Evolutionary conservation across 306 rosid genomes (phyloP).

Genomic region (Begonia peltatifolia): DNA sequence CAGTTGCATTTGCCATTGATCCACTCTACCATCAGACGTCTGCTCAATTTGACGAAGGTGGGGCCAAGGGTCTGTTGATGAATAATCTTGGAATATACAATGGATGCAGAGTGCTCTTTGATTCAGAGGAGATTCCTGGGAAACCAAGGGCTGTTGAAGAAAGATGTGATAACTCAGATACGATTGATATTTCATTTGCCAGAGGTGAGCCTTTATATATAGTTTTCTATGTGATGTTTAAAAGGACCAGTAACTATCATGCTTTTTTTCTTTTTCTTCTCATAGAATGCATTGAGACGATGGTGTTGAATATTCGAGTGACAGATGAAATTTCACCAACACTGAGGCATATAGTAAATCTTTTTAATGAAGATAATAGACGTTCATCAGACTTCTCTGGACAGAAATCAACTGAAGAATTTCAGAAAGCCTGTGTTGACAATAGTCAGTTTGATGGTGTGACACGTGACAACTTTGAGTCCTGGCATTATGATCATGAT

Average conservation of each 20-base stretch:
- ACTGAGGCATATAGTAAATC: slow-evolving; percentile 50
- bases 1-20: slow-evolving; percentile 94
- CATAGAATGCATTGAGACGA: slow-evolving; percentile 67
- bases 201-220: slow-evolving; percentile 41
- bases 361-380: slow-evolving; percentile 64
- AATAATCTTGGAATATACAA: slow-evolving; percentile 86
- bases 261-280: slow-evolving; percentile 4
- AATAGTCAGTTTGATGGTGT: slow-evolving; percentile 40
- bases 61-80: slow-evolving; percentile 91
- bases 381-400: slow-evolving; percentile 41
- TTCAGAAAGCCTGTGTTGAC: slow-evolving; percentile 19
- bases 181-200: slow-evolving; percentile 75
- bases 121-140: slow-evolving; percentile 71
- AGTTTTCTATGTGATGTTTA: slow-evolving; percentile 7
- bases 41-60: slow-evolving; percentile 96
- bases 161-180: slow-evolving; percentile 41
- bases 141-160: slow-evolving; percentile 38
- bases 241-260: slow-evolving; percentile 10
- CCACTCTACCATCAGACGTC: slow-evolving; percentile 95
- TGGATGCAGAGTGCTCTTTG: slow-evolving; percentile 79
- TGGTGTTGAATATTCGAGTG: slow-evolving; percentile 41
- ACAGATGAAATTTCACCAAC: slow-evolving; percentile 89
- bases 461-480: slow-evolving; percentile 25
- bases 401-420: slow-evolving; percentile 29
- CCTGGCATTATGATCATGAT: slow-evolving; percentile 49